phyloP scores from a whole-genome alignment of 106 monocot genomes.

The Acanthochlamys bracteata region DNA sequence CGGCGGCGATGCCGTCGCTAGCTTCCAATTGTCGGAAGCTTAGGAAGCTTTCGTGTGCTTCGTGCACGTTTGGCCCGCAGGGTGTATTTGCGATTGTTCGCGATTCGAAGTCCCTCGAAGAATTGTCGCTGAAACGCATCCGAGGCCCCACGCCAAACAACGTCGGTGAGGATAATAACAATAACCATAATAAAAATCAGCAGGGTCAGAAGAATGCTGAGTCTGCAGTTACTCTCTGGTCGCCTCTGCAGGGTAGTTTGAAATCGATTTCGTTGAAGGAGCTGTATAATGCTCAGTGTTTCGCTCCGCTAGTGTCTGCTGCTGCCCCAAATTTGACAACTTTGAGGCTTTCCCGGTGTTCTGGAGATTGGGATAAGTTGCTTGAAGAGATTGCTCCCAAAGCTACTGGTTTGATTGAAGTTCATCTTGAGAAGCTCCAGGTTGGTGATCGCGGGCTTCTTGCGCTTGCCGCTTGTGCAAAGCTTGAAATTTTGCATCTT shows the following conservation, averaged over 20 bases:
- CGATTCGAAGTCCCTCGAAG: slow-evolving; percentile 43
- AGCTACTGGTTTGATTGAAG: slow-evolving; percentile 33
- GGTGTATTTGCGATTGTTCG: slow-evolving; percentile 60
- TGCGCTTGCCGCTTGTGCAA: slow-evolving; percentile 29
- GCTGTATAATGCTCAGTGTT: slow-evolving; percentile 69
- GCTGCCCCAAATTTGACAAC: slow-evolving; percentile 48
- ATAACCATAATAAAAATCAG: too few relatives aligned
- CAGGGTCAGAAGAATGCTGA: slow-evolving; percentile 3
- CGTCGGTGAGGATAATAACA: too few relatives aligned
- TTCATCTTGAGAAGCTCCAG: slow-evolving; percentile 79
- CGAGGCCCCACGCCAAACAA: slow-evolving; percentile 21
- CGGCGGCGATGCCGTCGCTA: slow-evolving; percentile 43
- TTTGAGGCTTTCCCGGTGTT: slow-evolving; percentile 54
- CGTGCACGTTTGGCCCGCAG: slow-evolving; percentile 61
- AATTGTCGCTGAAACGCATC: slow-evolving; percentile 68
- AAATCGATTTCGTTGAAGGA: slow-evolving; percentile 62
- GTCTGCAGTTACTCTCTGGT: not conserved
- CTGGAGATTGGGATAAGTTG: slow-evolving; percentile 68
- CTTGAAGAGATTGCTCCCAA: slow-evolving; percentile 34
- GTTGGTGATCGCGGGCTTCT: slow-evolving; percentile 53
- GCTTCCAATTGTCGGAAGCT: slow-evolving; percentile 42
- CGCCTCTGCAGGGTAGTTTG: slow-evolving; percentile 1
- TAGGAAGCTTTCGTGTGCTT: slow-evolving; percentile 62
- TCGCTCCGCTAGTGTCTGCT: slow-evolving; percentile 36
- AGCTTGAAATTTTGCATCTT: slow-evolving; percentile 65